Conservation (phyloP, 129 eudicot species). For the Chrysanthemum lavandulifolium region DNA sequence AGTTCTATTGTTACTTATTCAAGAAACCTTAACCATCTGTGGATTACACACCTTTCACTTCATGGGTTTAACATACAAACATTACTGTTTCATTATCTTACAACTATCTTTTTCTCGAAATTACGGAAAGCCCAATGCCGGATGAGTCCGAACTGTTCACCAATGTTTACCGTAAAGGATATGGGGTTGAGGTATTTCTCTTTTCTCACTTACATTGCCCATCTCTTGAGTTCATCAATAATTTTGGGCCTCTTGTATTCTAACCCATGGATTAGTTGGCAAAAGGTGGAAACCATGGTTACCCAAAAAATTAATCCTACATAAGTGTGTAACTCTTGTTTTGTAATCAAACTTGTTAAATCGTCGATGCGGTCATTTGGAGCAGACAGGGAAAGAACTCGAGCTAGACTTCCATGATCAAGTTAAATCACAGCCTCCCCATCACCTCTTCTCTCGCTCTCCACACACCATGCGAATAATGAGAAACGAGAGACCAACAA, state of each 20-base stretch:
- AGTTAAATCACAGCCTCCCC: background rate
- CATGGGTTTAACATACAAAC: background rate
- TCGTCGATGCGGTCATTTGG: slow-evolving; percentile 72
- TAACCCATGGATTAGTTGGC: background rate
- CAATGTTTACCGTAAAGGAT: slow-evolving; percentile 83
- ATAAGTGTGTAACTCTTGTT: background rate
- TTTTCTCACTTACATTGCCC: no score
- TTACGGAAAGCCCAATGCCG: slow-evolving; percentile 87
- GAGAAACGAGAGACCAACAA: slow-evolving; percentile 26
- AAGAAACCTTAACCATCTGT: background rate
- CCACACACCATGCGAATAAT: slow-evolving; percentile 21
- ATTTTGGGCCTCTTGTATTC: background rate
- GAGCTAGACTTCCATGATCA: slow-evolving; percentile 70
- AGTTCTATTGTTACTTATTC: background rate
- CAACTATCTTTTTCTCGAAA: slow-evolving; percentile 9
- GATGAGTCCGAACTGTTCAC: slow-evolving; percentile 79
- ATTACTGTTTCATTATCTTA: background rate
- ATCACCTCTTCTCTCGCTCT: slow-evolving; percentile 3
- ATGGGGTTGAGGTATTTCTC: slow-evolving; percentile 80
- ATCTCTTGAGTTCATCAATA: background rate
- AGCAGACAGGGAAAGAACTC: slow-evolving; percentile 80
- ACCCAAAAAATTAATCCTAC: no score
- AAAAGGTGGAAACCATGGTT: background rate
- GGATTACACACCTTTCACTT: background rate
- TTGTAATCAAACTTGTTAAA: background rate